Evolutionary conservation across 2,329 filamentous ascomycete species (phyloP).

Genomic region (Diplodia mutila): DNA sequence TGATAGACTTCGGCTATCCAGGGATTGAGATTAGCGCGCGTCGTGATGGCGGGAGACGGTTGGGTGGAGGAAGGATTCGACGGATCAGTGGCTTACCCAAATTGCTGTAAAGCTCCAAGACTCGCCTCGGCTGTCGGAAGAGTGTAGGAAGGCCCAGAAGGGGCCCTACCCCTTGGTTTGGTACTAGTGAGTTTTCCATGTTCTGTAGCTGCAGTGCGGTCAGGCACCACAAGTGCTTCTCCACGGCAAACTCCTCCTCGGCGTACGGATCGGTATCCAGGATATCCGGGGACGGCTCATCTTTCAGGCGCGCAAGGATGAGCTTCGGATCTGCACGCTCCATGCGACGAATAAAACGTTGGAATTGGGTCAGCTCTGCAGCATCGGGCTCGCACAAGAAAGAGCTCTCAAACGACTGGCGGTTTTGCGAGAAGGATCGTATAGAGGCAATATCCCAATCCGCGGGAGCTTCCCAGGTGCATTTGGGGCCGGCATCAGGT

Average conservation of each 20-base stretch:
- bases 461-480: slow-evolving; percentile 35
- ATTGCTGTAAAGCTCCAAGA: slow-evolving; percentile 45
- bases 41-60: slow-evolving; percentile 31
- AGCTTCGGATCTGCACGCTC: slow-evolving; percentile 56
- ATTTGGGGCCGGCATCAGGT: neutral
- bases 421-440: slow-evolving; percentile 28
- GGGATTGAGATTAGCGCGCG: slow-evolving; percentile 35
- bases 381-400: slow-evolving; percentile 19
- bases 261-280: slow-evolving; percentile 42
- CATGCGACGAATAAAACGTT: slow-evolving; percentile 61
- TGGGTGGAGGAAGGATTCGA: neutral
- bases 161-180: slow-evolving; percentile 30
- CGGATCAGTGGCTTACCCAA: slow-evolving; percentile 30
- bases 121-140: slow-evolving; percentile 28
- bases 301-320: slow-evolving; percentile 60
- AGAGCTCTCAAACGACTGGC: slow-evolving; percentile 8
- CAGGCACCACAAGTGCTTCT: slow-evolving; percentile 66
- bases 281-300: slow-evolving; percentile 42
- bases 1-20: slow-evolving; percentile 48
- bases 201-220: slow-evolving; percentile 55
- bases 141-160: slow-evolving; percentile 29
- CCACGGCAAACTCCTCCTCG: slow-evolving; percentile 56
- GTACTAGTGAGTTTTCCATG: slow-evolving; percentile 33
- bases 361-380: slow-evolving; percentile 46
- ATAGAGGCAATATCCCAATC: slow-evolving; percentile 39